phyloP scores from a whole-genome alignment of 2,329 filamentous ascomycete genomes.

The Orbilia quercus region DNA sequence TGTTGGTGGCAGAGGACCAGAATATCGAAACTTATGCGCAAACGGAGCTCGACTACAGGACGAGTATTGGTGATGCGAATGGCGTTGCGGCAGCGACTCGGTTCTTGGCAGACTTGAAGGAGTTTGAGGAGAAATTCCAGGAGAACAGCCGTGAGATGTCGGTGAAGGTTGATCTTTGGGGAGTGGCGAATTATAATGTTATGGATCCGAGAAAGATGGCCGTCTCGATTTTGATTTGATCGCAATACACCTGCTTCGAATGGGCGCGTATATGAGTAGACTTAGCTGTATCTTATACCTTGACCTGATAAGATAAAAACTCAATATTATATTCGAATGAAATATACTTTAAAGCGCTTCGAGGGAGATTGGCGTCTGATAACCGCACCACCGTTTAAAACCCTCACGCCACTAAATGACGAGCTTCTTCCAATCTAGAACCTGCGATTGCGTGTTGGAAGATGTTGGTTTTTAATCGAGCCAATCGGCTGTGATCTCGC shows the following conservation, averaged over 20 bases:
- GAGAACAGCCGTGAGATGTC: constrained; percentile 25
- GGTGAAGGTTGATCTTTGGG: background rate
- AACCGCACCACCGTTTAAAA: background rate
- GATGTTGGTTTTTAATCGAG: background rate
- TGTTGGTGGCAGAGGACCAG: constrained; percentile 64
- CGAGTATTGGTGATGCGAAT: background rate
- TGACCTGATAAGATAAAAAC: too few relatives aligned
- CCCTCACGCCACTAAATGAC: constrained; percentile 5
- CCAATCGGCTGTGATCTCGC: constrained; percentile 4
- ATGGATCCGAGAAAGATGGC: constrained; percentile 63
- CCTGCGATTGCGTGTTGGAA: constrained; percentile 2
- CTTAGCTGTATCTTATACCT: too few relatives aligned
- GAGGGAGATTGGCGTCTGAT: background rate
- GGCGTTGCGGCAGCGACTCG: constrained; percentile 10
- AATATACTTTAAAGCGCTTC: too few relatives aligned
- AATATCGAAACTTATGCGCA: constrained; percentile 64
- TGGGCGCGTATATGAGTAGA: too few relatives aligned
- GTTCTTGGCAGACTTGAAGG: constrained; percentile 20
- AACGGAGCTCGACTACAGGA: constrained; percentile 8
- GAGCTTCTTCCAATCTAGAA: background rate
- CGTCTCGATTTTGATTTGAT: constrained; percentile 62
- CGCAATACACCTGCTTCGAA: too few relatives aligned
- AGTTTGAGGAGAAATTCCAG: constrained; percentile 18
- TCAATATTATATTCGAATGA: too few relatives aligned
- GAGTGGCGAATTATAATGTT: constrained; percentile 61